phyloP scores from a whole-genome alignment of 2,329 filamentous ascomycete genomes.

The Fusarium concolor region DNA sequence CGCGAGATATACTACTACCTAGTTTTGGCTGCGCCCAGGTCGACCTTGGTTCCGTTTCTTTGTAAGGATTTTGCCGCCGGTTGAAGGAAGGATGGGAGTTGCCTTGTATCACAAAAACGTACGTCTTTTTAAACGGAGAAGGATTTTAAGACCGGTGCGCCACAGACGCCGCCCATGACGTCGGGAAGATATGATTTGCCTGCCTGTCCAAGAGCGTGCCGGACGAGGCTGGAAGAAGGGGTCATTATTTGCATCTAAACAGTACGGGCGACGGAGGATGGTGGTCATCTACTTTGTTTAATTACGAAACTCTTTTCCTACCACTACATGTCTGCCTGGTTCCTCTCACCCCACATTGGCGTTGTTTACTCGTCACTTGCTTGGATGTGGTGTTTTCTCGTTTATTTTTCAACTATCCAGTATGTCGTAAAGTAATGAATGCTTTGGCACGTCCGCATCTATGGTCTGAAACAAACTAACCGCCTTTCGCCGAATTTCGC shows the following conservation, averaged over 20 bases:
- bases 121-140: slow-evolving; percentile 44
- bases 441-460: slow-evolving; percentile 1
- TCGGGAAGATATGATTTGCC: slow-evolving; percentile 33
- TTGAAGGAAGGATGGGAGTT: slow-evolving; percentile 48
- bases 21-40: slow-evolving; percentile 46
- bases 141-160: slow-evolving; percentile 41
- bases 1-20: slow-evolving; percentile 38
- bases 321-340: slow-evolving; percentile 20
- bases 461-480: slow-evolving; percentile 1
- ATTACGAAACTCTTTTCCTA: slow-evolving; percentile 57
- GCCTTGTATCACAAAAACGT: slow-evolving; percentile 50
- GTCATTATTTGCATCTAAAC: slow-evolving; percentile 49
- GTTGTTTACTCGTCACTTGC: slow-evolving; percentile 14
- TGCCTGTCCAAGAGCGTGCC: slow-evolving; percentile 31
- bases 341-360: slow-evolving; percentile 19
- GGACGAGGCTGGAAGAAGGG: slow-evolving; percentile 36
- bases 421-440: slow-evolving; percentile 3
- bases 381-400: slow-evolving; percentile 16
- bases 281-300: slow-evolving; percentile 65
- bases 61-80: slow-evolving; percentile 46
- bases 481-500: not conserved
- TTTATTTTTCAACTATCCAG: slow-evolving; percentile 16
- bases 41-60: slow-evolving; percentile 47
- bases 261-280: slow-evolving; percentile 51
- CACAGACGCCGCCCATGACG: slow-evolving; percentile 32